A percentile compares a stretch with the other conserved stretches of the same genome.
phyloP scores from a whole-genome alignment of 2,329 filamentous ascomycete species.

The Penicillium glabrum region DNA sequence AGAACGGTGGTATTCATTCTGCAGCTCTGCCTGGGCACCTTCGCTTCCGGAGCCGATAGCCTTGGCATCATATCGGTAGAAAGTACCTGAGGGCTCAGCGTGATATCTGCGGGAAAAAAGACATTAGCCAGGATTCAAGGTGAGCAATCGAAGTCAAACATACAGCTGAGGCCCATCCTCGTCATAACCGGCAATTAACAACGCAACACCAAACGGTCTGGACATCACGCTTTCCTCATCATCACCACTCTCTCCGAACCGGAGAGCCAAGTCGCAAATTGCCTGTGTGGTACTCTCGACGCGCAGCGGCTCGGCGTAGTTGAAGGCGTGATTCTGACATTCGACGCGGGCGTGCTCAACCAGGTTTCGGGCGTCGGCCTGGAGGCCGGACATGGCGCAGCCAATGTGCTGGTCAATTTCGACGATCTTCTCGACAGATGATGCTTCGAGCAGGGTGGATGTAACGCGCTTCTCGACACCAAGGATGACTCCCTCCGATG shows the following conservation, averaged over 20 bases:
- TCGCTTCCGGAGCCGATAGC: constrained; percentile 97
- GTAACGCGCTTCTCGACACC: constrained; percentile 99
- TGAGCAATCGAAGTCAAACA: constrained; percentile 27
- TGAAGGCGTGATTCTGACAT: constrained; percentile 94
- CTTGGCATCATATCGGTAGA: constrained; percentile 99
- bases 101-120: constrained; percentile 66
- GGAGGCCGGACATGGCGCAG: constrained; percentile 96
- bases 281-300: constrained; percentile 99
- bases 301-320: constrained; percentile 92
- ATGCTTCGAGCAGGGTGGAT: constrained; percentile 93
- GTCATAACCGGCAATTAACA: constrained; percentile 95
- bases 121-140: neutral
- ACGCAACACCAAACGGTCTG: constrained; percentile 90
- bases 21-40: constrained; percentile 94
- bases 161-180: constrained; percentile 92
- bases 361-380: constrained; percentile 97
- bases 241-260: constrained; percentile 96
- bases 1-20: constrained; percentile 99
- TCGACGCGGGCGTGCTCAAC: constrained; percentile 98
- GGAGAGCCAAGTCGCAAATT: constrained; percentile 93
- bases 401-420: constrained; percentile 99
- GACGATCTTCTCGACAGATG: constrained; percentile 98
- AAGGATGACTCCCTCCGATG: constrained; percentile 89
- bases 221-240: constrained; percentile 99
- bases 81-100: constrained; percentile 95